Conservation (phyloP, 2,329 filamentous ascomycete species). For the Pseudocercospora eumusae region DNA sequence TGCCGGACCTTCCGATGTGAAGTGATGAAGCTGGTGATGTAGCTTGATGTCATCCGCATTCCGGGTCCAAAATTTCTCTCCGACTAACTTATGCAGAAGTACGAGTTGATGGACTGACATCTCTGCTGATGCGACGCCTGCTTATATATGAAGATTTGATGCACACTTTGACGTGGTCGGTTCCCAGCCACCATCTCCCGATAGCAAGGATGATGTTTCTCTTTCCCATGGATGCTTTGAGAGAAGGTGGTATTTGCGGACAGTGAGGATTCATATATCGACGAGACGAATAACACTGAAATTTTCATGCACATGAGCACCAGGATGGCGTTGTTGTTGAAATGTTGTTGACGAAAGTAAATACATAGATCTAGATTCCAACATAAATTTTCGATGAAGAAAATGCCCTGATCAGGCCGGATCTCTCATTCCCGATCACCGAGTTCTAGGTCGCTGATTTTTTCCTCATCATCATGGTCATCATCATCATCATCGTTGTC, state of each 20-base stretch:
- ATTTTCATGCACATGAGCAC: neutral
- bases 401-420: neutral
- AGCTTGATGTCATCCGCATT: neutral
- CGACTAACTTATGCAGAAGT: neutral
- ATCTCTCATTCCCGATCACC: neutral
- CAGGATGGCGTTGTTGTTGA: neutral
- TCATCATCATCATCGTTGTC: neutral
- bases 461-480: no score
- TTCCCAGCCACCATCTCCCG: neutral
- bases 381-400: neutral
- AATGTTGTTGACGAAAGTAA: neutral
- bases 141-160: neutral
- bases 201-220: constrained; percentile 27
- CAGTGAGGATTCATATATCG: neutral
- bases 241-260: constrained; percentile 42
- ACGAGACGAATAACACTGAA: no score
- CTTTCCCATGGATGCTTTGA: constrained; percentile 41
- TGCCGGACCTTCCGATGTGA: constrained; percentile 8
- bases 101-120: neutral
- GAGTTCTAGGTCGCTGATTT: neutral
- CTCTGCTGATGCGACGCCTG: neutral
- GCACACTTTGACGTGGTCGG: neutral
- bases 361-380: neutral
- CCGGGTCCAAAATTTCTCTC: neutral
- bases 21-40: constrained; percentile 7